Evolutionary conservation across 2,329 filamentous ascomycete genomes (phyloP).

Genomic region (Chaetomium strumarium): DNA sequence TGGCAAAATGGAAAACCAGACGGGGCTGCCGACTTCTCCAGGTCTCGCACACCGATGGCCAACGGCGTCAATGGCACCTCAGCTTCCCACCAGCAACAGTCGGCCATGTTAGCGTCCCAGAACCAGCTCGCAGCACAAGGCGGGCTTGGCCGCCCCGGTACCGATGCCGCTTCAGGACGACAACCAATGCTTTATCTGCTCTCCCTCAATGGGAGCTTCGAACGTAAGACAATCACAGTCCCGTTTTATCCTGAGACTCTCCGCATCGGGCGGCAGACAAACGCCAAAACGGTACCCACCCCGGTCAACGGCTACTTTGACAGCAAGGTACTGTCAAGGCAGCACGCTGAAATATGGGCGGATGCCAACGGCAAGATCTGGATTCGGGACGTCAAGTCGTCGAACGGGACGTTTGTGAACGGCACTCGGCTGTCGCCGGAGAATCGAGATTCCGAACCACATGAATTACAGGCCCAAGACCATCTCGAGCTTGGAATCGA

Average conservation of each 20-base stretch:
- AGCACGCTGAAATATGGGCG: constrained; percentile 97
- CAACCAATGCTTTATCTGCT: constrained; percentile 78
- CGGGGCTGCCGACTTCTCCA: constrained; percentile 41
- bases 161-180: constrained; percentile 52
- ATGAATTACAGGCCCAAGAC: constrained; percentile 86
- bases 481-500: constrained; percentile 94
- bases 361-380: constrained; percentile 78
- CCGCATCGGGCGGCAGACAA: constrained; percentile 92
- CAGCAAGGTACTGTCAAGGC: constrained; percentile 91
- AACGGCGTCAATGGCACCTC: constrained; percentile 40
- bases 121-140: constrained; percentile 38
- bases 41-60: constrained; percentile 37
- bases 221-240: constrained; percentile 91
- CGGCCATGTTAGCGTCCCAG: constrained; percentile 33
- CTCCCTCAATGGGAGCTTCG: constrained; percentile 93
- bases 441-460: constrained; percentile 92
- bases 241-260: constrained; percentile 92
- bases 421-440: constrained; percentile 83
- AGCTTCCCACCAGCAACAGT: constrained; percentile 35
- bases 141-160: constrained; percentile 57
- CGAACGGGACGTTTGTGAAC: constrained; percentile 98
- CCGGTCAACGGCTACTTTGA: constrained; percentile 93
- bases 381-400: constrained; percentile 97
- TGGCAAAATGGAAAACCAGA: constrained; percentile 48
- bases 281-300: constrained; percentile 90